A percentile compares a stretch with the other conserved stretches of the same genome.
These are phyloP conservation scores for Coelastrella sp. DNA, from an alignment of 139 green algal species.

Conservation along the genomic window DNA sequence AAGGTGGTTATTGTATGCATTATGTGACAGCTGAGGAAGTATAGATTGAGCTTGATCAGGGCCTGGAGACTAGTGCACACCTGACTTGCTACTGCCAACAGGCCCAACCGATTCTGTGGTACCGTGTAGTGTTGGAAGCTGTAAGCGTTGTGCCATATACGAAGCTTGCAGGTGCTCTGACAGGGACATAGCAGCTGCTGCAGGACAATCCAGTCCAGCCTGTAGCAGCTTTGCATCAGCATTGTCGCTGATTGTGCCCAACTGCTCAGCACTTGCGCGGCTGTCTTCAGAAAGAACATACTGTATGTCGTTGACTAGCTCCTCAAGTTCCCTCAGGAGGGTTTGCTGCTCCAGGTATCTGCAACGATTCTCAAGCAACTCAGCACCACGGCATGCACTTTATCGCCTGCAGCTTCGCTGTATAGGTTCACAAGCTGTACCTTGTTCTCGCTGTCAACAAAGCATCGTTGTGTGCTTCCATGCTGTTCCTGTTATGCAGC, in stretches of 20 bases:
- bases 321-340: constrained; percentile 2
- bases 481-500: too few species aligned
- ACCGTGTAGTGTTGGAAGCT: neutral
- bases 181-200: neutral
- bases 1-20: too few species aligned
- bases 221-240: constrained; percentile 18
- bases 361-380: too few species aligned
- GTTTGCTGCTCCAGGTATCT: constrained; percentile 22
- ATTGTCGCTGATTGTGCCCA: neutral
- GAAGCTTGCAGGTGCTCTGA: constrained; percentile 7
- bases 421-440: too few species aligned
- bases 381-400: too few species aligned
- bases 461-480: too few species aligned
- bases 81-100: neutral
- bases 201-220: neutral
- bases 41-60: too few species aligned
- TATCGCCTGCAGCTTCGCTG: too few species aligned
- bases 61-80: too few species aligned
- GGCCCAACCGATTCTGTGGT: neutral
- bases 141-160: constrained; percentile 8
- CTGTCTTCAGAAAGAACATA: neutral
- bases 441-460: too few species aligned
- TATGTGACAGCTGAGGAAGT: too few species aligned
- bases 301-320: neutral
- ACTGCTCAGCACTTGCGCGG: neutral